Evolutionary conservation across 1,139 yeast genomes (phyloP), one percentile per base, ranked within the genome.

Genomic region (Kurtzmaniella quercitrusa): DNA sequence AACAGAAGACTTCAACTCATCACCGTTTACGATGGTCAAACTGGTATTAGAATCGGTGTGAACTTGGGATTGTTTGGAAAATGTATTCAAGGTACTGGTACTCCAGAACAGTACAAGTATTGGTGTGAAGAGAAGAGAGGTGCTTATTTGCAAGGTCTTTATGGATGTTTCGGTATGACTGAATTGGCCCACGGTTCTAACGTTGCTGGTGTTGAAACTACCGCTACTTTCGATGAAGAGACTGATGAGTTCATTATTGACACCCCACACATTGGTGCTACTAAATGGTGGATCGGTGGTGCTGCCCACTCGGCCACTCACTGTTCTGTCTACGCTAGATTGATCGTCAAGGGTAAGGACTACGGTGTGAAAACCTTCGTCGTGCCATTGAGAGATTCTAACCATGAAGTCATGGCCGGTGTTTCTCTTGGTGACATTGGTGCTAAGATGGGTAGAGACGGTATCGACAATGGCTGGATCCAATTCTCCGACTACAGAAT

Each of bases 61-160:
- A 61, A 61, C 52, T 50, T 63, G 47, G 67, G 66, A 21, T 53
- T 63, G 46, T 63, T 62, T 47, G 51, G 59, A 38, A 59, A 63
- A 12, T 61, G 66, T 50, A 45, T 61, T 47, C 50, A 64, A 40
- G 66, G 66, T 47, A 60, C 59, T 50, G 67, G 67, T 44, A 59
- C 66, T 36, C 38, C 42, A 15, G 60, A 57, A 32, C 66, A 62
- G 47, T 54, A 57, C 55, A 48, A 50, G 36, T 62, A 54, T 55
- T 62, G 67, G 67, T 71, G 84, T 45, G 62, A 68, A 47, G 80
- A 78, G 54, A 68, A 80, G 51, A 91, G 89, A 42, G 85, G 91
- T 3, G 53, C 57, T 41, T 53, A 56, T 50, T 42, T 61, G 36
- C 57, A 59, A 48, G 60, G 57, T 45, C 47, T 63, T 34, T 63